Evolutionary conservation across 1,284 basidiomycete genomes (phyloP).

Genomic region (Cryptococcus wingfieldii): DNA sequence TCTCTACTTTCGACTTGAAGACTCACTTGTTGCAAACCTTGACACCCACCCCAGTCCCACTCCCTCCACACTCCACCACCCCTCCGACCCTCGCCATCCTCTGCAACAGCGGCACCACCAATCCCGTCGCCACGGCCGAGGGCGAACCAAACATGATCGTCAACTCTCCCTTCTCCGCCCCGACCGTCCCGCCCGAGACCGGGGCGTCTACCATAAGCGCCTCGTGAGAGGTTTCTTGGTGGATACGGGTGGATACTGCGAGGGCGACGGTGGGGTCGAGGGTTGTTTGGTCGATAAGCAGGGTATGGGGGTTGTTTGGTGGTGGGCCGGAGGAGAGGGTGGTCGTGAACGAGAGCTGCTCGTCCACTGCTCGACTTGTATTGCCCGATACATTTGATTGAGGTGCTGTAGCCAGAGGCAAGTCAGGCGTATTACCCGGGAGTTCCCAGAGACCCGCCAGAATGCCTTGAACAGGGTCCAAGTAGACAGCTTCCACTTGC

Average conservation of each 20-base stretch:
- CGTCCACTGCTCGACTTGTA: not conserved
- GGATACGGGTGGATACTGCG: constrained; percentile 31
- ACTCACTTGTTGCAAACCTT: constrained; percentile 48
- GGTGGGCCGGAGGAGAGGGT: not conserved
- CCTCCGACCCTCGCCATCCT: constrained; percentile 39
- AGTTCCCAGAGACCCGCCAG: constrained; percentile 20
- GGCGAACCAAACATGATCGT: constrained; percentile 46
- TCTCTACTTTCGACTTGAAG: not conserved
- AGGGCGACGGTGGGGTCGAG: constrained; percentile 42
- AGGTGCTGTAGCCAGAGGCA: not conserved
- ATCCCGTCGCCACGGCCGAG: constrained; percentile 18
- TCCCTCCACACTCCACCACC: constrained; percentile 39
- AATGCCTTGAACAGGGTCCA: constrained; percentile 32
- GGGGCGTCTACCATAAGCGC: constrained; percentile 44
- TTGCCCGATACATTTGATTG: not conserved
- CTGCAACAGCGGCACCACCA: constrained; percentile 36
- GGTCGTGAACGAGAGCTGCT: constrained; percentile 12
- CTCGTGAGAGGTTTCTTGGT: constrained; percentile 21
- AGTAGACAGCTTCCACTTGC: constrained; percentile 49
- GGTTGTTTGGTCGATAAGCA: constrained; percentile 46
- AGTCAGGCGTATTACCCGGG: constrained; percentile 3
- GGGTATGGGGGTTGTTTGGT: constrained; percentile 22
- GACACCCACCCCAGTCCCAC: constrained; percentile 40
- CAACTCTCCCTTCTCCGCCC: constrained; percentile 34
- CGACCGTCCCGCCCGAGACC: constrained; percentile 41